These are phyloP conservation scores for Antitrichia curtipendula DNA, from an alignment of 225 moss, liverwort and hornwort species.

Conservation along the genomic window DNA sequence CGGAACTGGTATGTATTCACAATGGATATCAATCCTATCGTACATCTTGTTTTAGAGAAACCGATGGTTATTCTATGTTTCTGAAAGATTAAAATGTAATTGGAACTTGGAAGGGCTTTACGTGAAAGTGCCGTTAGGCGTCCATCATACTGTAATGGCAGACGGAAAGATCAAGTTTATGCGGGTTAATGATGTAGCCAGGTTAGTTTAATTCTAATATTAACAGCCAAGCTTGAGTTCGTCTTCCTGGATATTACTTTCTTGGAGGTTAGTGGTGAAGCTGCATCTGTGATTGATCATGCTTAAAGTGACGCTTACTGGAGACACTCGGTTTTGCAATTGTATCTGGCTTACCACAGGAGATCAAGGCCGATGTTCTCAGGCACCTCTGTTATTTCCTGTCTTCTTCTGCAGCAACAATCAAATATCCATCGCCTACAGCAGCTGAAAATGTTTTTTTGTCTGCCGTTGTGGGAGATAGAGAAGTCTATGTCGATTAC, in stretches of 20 bases:
- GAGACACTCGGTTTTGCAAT: neutral
- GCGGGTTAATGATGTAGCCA: neutral
- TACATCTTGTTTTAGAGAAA: neutral
- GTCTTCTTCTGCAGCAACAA: constrained; percentile 41
- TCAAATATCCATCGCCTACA: constrained; percentile 38
- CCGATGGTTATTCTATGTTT: neutral
- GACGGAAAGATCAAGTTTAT: neutral
- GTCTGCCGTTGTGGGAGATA: constrained; percentile 31
- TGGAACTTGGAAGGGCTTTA: neutral
- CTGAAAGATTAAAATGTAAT: neutral
- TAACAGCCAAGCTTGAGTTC: neutral
- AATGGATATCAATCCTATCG: neutral
- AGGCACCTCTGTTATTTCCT: constrained; percentile 52
- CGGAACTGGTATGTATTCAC: constrained; percentile 17
- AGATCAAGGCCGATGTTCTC: constrained; percentile 40
- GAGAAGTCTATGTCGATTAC: constrained; percentile 28
- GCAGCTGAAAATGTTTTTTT: constrained; percentile 22
- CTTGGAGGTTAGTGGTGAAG: neutral
- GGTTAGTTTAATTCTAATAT: neutral
- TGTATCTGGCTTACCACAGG: constrained; percentile 29
- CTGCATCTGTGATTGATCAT: neutral
- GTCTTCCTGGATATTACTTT: neutral
- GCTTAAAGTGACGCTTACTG: neutral
- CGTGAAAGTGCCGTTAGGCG: neutral
- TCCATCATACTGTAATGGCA: neutral